phyloP scores from a whole-genome alignment of 768 basidiomycete species.

The Chalciporus pseudorubinellus region DNA sequence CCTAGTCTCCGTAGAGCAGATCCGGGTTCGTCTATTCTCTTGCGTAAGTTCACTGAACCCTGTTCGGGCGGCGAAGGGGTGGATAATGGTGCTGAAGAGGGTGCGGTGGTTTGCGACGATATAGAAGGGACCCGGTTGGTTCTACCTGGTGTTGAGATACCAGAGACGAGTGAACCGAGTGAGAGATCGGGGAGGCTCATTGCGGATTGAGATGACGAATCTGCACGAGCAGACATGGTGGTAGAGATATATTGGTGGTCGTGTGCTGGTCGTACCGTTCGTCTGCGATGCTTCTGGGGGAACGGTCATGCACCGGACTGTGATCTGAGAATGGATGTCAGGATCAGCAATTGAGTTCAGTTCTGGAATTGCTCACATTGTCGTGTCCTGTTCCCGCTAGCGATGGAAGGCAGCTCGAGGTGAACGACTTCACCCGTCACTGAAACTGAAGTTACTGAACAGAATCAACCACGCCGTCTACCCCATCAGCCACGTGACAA shows the following conservation, averaged over 20 bases:
- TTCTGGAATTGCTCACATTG: not conserved
- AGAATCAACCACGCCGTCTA: not conserved
- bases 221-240: slow-evolving; percentile 41
- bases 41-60: slow-evolving; percentile 30
- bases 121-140: slow-evolving; percentile 46
- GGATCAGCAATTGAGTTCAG: not conserved
- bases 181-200: slow-evolving; percentile 59
- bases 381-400: not conserved
- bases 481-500: not conserved
- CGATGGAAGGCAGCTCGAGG: not conserved
- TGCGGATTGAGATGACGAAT: slow-evolving; percentile 43
- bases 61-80: slow-evolving; percentile 49
- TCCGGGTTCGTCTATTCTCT: slow-evolving; percentile 39
- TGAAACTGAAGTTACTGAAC: not conserved
- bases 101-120: slow-evolving; percentile 50
- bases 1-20: slow-evolving; percentile 41
- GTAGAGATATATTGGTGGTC: not conserved
- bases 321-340: not conserved
- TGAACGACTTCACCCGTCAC: not conserved
- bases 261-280: not conserved
- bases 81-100: slow-evolving; percentile 47
- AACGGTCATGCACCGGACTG: not conserved
- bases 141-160: slow-evolving; percentile 51
- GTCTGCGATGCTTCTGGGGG: not conserved
- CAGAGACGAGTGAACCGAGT: slow-evolving; percentile 52